Evolutionary conservation across 805 yeast species (phyloP).

Genomic region (Lachancea waltii): DNA sequence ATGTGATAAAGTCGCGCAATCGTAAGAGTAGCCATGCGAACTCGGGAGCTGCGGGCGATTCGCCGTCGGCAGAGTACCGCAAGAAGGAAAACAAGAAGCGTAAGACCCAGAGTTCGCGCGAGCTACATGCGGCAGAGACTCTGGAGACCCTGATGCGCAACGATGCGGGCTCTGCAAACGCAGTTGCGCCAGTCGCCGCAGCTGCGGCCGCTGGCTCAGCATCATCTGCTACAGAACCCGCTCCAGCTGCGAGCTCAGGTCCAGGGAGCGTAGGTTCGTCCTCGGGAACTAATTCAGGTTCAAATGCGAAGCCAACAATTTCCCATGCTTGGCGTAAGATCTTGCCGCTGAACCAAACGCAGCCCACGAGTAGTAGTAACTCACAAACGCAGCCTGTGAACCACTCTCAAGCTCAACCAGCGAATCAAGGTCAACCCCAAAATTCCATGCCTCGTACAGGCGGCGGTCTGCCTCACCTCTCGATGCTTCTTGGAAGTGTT

Average conservation of each 20-base stretch:
- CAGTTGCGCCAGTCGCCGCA: not conserved
- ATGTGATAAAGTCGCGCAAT: slow-evolving; percentile 86
- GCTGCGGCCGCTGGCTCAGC: slow-evolving; percentile 1
- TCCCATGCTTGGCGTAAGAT: slow-evolving; percentile 3
- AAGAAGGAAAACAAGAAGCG: slow-evolving; percentile 30
- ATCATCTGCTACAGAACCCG: not conserved
- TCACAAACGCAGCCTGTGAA: too few species aligned
- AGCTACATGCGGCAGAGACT: slow-evolving; percentile 29
- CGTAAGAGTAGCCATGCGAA: slow-evolving; percentile 40
- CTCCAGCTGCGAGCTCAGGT: not conserved
- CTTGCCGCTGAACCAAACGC: not conserved
- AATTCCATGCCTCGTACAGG: not conserved
- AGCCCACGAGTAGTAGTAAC: too few species aligned
- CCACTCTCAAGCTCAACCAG: too few species aligned
- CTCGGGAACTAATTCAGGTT: not conserved
- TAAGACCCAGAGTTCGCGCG: slow-evolving; percentile 28
- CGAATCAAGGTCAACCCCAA: too few species aligned
- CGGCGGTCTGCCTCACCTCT: slow-evolving; percentile 11
- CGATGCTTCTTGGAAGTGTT: slow-evolving; percentile 10
- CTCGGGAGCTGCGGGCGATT: slow-evolving; percentile 21
- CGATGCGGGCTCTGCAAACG: too few species aligned
- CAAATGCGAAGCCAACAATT: not conserved
- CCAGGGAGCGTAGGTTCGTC: not conserved
- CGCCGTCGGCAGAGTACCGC: slow-evolving; percentile 15
- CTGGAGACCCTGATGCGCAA: slow-evolving; percentile 14